These are phyloP conservation scores for Candida sojae DNA, from an alignment of 1,139 yeast species.

Conservation along the genomic window DNA sequence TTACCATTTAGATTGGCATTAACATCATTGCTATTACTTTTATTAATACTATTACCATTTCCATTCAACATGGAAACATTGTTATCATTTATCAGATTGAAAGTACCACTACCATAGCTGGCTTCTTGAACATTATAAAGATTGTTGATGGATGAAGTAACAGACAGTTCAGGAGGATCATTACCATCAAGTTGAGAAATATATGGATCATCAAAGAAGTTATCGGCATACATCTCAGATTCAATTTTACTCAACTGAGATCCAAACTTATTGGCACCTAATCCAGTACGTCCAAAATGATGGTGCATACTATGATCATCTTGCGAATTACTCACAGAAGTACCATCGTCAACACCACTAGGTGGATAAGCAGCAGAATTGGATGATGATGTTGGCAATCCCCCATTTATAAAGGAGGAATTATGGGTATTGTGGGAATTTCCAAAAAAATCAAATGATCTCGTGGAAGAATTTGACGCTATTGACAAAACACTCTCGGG, in stretches of 20 bases:
- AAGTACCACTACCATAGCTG: slow-evolving; percentile 1
- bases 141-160: slow-evolving; percentile 13
- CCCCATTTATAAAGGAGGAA: slow-evolving; percentile 18
- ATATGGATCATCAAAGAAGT: slow-evolving; percentile 12
- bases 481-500: slow-evolving; percentile 47
- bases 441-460: slow-evolving; percentile 17
- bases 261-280: slow-evolving; percentile 16
- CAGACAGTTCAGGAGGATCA: slow-evolving; percentile 8
- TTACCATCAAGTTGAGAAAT: not conserved
- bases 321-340: not conserved
- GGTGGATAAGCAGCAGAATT: slow-evolving; percentile 35
- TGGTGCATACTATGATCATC: slow-evolving; percentile 12
- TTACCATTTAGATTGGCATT: not conserved
- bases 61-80: not conserved
- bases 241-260: slow-evolving; percentile 17
- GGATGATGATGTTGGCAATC: slow-evolving; percentile 25
- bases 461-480: slow-evolving; percentile 40
- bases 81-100: slow-evolving; percentile 1
- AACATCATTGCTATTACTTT: not conserved
- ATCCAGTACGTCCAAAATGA: slow-evolving; percentile 17
- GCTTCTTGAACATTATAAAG: slow-evolving; percentile 8
- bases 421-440: slow-evolving; percentile 7
- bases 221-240: slow-evolving; percentile 16
- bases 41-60: not conserved
- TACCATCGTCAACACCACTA: slow-evolving; percentile 10